Evolutionary conservation across 2,329 filamentous ascomycete species (phyloP).

Genomic region (Xylariales sp.): DNA sequence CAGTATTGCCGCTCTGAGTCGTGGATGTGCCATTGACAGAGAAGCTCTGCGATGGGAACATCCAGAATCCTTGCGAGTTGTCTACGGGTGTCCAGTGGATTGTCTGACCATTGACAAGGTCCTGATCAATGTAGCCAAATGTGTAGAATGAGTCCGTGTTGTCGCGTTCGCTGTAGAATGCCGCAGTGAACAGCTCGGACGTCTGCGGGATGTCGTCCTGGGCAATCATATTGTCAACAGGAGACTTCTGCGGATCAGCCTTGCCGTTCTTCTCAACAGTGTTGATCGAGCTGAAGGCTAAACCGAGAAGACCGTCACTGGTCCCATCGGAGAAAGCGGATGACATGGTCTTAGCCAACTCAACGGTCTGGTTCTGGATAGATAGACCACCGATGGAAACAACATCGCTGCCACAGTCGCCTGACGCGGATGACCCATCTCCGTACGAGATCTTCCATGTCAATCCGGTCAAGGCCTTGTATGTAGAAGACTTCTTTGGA

Average conservation of each 20-base stretch:
- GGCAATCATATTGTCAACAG: constrained; percentile 66
- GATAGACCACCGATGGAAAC: constrained; percentile 58
- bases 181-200: constrained; percentile 59
- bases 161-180: constrained; percentile 54
- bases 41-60: constrained; percentile 53
- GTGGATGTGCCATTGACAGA: constrained; percentile 53
- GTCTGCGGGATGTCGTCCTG: constrained; percentile 39
- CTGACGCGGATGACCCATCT: constrained; percentile 63
- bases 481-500: constrained; percentile 57
- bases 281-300: constrained; percentile 63
- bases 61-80: constrained; percentile 64
- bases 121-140: constrained; percentile 66
- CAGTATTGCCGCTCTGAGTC: constrained; percentile 50
- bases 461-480: constrained; percentile 39
- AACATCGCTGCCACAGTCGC: constrained; percentile 59
- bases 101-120: constrained; percentile 50
- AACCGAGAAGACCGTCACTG: constrained; percentile 62
- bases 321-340: constrained; percentile 49
- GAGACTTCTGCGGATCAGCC: constrained; percentile 51
- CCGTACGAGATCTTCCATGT: constrained; percentile 66
- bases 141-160: constrained; percentile 60
- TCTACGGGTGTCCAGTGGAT: constrained; percentile 60
- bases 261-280: constrained; percentile 41
- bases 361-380: constrained; percentile 59
- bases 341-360: constrained; percentile 58